A percentile compares a stretch with the other conserved stretches of the same genome.
Conservation (phyloP, 2,329 filamentous ascomycete species). For the Amauroascus verrucosus region DNA sequence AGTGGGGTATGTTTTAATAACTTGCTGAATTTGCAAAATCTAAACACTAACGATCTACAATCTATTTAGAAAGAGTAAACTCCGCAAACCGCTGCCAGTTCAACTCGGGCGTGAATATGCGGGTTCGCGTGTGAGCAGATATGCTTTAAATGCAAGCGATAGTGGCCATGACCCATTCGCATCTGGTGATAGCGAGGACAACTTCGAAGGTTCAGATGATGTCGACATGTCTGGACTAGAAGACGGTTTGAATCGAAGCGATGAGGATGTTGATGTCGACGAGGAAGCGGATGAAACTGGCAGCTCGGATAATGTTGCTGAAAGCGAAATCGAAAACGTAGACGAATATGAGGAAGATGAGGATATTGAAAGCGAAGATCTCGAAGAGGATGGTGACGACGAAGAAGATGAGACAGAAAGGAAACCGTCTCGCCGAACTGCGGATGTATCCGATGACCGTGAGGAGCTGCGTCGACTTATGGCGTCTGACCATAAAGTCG, state of each 20-base stretch:
- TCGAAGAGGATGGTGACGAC: constrained; percentile 22
- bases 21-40: neutral
- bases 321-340: constrained; percentile 25
- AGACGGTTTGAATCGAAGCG: constrained; percentile 6
- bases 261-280: constrained; percentile 13
- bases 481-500: constrained; percentile 55
- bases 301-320: no score
- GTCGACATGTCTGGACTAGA: constrained; percentile 21
- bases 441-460: constrained; percentile 32
- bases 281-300: constrained; percentile 23
- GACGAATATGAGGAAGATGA: constrained; percentile 26
- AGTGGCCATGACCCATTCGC: constrained; percentile 41
- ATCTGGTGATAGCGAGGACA: constrained; percentile 23
- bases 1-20: constrained; percentile 50
- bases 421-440: constrained; percentile 22
- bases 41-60: constrained; percentile 10
- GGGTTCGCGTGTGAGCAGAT: constrained; percentile 63
- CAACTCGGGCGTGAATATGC: constrained; percentile 69
- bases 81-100: constrained; percentile 61
- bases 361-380: constrained; percentile 23
- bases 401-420: constrained; percentile 18
- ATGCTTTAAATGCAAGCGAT: constrained; percentile 49
- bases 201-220: constrained; percentile 25
- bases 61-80: constrained; percentile 59
- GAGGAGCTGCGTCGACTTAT: constrained; percentile 58